phyloP scores from a whole-genome alignment of 140 eudicot species.

The Artemisia princeps region DNA sequence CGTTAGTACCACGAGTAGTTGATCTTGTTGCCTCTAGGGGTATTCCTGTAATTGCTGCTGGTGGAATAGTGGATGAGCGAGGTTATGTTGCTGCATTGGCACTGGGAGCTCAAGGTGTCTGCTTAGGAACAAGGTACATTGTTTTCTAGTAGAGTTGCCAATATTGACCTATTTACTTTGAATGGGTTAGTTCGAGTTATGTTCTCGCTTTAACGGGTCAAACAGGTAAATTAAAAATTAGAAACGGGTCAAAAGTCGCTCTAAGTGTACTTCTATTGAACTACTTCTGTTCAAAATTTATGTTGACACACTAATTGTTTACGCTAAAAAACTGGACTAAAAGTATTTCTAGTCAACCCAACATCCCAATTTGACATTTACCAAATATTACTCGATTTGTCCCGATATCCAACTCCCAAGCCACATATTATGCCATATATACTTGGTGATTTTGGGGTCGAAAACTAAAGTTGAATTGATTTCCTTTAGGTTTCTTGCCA shows the following conservation, averaged over 20 bases:
- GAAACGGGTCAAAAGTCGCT: background rate
- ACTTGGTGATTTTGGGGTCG: constrained; percentile 10
- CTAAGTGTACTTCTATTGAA: background rate
- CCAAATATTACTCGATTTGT: background rate
- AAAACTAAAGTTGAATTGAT: constrained; percentile 2
- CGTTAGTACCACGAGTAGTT: constrained; percentile 67
- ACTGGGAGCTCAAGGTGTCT: constrained; percentile 86
- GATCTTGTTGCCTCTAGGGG: constrained; percentile 56
- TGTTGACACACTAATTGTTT: background rate
- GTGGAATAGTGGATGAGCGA: constrained; percentile 85
- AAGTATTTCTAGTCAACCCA: background rate
- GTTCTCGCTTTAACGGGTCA: background rate
- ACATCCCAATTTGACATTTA: background rate
- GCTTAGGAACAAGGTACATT: constrained; percentile 77
- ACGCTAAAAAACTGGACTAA: background rate
- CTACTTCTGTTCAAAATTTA: background rate
- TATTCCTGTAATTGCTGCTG: constrained; percentile 86
- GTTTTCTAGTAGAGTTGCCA: background rate
- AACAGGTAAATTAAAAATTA: background rate
- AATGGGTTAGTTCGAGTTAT: background rate
- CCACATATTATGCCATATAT: background rate
- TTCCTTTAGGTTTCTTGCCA: constrained; percentile 64
- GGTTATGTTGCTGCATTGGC: constrained; percentile 95
- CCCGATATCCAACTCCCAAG: background rate
- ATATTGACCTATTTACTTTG: background rate